Evolutionary conservation across 306 rosid species (phyloP).

Genomic region (Rosa chinensis): DNA sequence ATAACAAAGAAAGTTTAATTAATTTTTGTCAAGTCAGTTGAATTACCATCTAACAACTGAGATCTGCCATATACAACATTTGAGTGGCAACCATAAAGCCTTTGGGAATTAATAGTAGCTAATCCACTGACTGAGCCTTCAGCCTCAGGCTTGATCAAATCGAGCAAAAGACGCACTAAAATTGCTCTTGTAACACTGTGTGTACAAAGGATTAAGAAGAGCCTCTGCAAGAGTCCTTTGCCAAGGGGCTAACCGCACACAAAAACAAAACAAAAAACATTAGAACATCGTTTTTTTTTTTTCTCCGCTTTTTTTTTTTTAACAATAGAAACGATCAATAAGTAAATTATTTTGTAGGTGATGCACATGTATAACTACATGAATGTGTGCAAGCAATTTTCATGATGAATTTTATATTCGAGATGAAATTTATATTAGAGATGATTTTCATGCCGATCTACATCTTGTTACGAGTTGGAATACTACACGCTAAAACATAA

Average conservation of each 20-base stretch:
- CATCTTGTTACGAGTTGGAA: background rate
- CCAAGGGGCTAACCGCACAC: constrained; percentile 82
- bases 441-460: background rate
- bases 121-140: constrained; percentile 62
- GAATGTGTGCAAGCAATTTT: background rate
- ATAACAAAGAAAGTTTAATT: constrained; percentile 10
- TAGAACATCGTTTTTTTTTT: background rate
- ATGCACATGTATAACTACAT: background rate
- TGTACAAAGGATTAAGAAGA: constrained; percentile 83
- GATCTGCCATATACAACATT: constrained; percentile 94
- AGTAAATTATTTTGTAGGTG: background rate
- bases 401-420: background rate
- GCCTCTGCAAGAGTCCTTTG: constrained; percentile 97
- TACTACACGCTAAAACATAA: background rate
- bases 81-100: constrained; percentile 95
- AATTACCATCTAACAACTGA: constrained; percentile 85
- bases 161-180: constrained; percentile 69
- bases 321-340: background rate
- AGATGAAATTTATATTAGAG: background rate
- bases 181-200: constrained; percentile 81
- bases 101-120: constrained; percentile 62
- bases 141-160: constrained; percentile 83
- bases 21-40: background rate
- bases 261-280: constrained; percentile 22
- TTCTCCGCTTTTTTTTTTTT: background rate